These are phyloP conservation scores for Malassezia nana DNA, from an alignment of 1,284 basidiomycete species.

Conservation along the genomic window DNA sequence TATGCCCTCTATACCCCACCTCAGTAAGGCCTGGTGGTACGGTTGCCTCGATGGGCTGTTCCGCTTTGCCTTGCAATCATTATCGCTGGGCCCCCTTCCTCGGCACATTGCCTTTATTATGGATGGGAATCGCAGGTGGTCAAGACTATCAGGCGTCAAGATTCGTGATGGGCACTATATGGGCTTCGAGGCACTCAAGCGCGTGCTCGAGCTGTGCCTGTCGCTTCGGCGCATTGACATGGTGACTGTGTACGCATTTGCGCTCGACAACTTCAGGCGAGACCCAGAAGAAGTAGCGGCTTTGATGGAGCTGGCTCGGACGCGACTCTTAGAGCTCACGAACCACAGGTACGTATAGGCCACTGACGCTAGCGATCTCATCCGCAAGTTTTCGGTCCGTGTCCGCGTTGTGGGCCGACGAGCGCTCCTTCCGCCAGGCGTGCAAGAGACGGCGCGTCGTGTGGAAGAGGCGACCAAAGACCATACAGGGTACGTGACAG, in stretches of 20 bases:
- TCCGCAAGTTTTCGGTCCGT: slow-evolving; percentile 61
- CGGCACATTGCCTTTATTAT: slow-evolving; percentile 89
- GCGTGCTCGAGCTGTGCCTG: slow-evolving; percentile 49
- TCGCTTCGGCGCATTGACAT: slow-evolving; percentile 46
- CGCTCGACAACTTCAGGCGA: slow-evolving; percentile 95
- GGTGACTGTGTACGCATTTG: slow-evolving; percentile 88
- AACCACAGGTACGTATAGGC: slow-evolving; percentile 52
- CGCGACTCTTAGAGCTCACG: slow-evolving; percentile 71
- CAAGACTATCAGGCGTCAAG: slow-evolving; percentile 51
- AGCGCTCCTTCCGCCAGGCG: slow-evolving; percentile 65
- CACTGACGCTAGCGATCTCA: slow-evolving; percentile 44
- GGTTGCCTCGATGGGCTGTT: neutral
- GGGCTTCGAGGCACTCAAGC: slow-evolving; percentile 70
- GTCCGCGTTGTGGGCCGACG: slow-evolving; percentile 71
- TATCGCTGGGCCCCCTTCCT: slow-evolving; percentile 65
- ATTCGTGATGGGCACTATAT: slow-evolving; percentile 62
- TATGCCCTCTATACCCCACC: neutral
- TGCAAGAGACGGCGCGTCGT: slow-evolving; percentile 61
- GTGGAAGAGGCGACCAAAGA: slow-evolving; percentile 70
- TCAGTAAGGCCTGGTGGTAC: neutral
- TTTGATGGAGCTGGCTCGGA: slow-evolving; percentile 73
- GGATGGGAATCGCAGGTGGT: slow-evolving; percentile 93
- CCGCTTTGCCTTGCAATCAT: slow-evolving; percentile 3
- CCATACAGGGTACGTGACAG: slow-evolving; percentile 58
- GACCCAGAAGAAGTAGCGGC: slow-evolving; percentile 72